Percentiles rank a stretch among this genome's conserved stretches.
Evolutionary conservation across 2,329 filamentous ascomycete genomes (phyloP).

Genomic region (Clathrospora elynae): DNA sequence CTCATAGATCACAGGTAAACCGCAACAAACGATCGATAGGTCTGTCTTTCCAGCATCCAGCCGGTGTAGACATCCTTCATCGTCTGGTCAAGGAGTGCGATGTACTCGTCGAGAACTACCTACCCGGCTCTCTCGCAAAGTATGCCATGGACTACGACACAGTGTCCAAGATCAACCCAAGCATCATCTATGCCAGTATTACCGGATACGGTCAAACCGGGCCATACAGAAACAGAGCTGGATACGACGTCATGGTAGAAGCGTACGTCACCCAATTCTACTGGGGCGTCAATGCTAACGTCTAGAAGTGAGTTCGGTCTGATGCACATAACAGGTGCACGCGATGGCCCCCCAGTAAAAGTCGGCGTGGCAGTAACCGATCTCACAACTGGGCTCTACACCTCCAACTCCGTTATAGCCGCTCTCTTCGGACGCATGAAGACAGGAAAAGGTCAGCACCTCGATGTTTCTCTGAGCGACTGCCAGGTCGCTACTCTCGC

Average conservation of each 20-base stretch:
- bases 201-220: constrained; percentile 97
- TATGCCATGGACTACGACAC: constrained; percentile 89
- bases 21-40: constrained; percentile 96
- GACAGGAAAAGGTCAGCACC: constrained; percentile 84
- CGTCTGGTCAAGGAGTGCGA: constrained; percentile 83
- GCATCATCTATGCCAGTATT: constrained; percentile 91
- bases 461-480: constrained; percentile 89
- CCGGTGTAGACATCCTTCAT: constrained; percentile 85
- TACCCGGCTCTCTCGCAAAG: constrained; percentile 86
- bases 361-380: constrained; percentile 97
- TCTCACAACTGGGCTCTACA: constrained; percentile 92
- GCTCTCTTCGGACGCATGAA: constrained; percentile 76
- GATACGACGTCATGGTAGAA: constrained; percentile 99
- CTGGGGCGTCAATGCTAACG: constrained; percentile 17
- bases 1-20: constrained; percentile 68
- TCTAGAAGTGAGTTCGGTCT: constrained; percentile 75
- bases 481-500: constrained; percentile 92
- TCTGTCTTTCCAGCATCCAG: constrained; percentile 84
- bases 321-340: constrained; percentile 95
- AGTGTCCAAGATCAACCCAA: constrained; percentile 78
- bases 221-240: constrained; percentile 82
- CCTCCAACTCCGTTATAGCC: constrained; percentile 93
- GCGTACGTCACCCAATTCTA: constrained; percentile 56
- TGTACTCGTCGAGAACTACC: constrained; percentile 94
- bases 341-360: constrained; percentile 91